Evolutionary conservation across 148 eudicot species (phyloP), one percentile per base, ranked within the genome.

Genomic region (Spergularia bocconei): DNA sequence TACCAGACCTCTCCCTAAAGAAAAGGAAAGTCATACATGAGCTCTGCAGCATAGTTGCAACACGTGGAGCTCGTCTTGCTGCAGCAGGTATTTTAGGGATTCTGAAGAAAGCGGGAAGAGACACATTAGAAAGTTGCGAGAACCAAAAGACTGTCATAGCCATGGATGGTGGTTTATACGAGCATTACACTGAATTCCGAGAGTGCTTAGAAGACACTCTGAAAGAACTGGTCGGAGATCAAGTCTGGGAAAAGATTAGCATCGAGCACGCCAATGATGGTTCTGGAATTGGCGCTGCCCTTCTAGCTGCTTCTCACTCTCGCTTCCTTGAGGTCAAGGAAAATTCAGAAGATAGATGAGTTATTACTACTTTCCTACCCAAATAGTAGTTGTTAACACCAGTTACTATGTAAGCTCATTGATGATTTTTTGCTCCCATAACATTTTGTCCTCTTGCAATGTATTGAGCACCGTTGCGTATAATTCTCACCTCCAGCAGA

Each of bases 261-360:
- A 39, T 89, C n/a, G 86, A 75, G 74, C 97, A 82, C 70, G 88
- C 88, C 20, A 87, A 80, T 14, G 97, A 91, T 63, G 97, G 97
- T 15, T 91, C 97, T 5, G 97, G 97, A 36, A 80, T 82, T 6
- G 93, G 97, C 41, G 97, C 97, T 23, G 86, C 97, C 64, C 91
- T 91, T 11, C 87, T 91, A 0, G 97, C 97, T 16, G 93, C 97
- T 50, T 90, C 91, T 61, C 83, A 88, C 67, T 87, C 91, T 11
- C 79, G 79, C 36, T 87, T 89, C 74, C 83, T 83, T 21, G 83
- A 81, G 59, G 69, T 4, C 2, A 16, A 13, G 56, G 75, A 81
- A 54, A 54, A 56, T 20, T 76, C 39, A 79, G 63, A 75, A 19
- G 38, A 16, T 56, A 48, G 15, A n/a, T 14, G 17, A 69, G 73